These are phyloP conservation scores for Fragaria iinumae DNA, from an alignment of 306 rosid genomes.

Conservation along the genomic window DNA sequence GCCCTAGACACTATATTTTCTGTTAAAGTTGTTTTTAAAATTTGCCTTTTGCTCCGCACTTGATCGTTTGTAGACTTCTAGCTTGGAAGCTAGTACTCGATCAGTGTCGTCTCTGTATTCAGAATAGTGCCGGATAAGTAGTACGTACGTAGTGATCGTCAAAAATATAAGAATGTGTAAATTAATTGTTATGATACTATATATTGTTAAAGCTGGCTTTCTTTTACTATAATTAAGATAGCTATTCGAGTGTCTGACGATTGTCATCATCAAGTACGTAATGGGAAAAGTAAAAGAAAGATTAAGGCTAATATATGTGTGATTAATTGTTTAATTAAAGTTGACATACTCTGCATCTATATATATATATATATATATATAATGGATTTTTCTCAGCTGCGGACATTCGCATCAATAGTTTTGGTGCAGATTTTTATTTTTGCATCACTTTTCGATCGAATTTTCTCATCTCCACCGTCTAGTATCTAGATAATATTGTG, in stretches of 20 bases:
- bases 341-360: neutral
- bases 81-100: neutral
- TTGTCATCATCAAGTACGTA: neutral
- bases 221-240: too few species aligned
- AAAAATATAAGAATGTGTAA: neutral
- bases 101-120: neutral
- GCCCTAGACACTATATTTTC: neutral
- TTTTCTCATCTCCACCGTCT: too few species aligned
- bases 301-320: neutral
- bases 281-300: neutral
- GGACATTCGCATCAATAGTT: too few species aligned
- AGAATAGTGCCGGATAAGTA: neutral
- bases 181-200: too few species aligned
- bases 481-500: too few species aligned
- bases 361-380: too few species aligned
- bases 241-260: neutral
- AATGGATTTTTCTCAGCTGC: too few species aligned
- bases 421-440: too few species aligned
- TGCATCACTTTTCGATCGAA: too few species aligned
- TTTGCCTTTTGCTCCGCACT: neutral
- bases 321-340: neutral
- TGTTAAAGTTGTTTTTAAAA: neutral
- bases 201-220: too few species aligned
- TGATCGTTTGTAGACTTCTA: neutral
- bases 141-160: neutral